phyloP scores from a whole-genome alignment of 2,329 filamentous ascomycete genomes.

The Paraphoma sp. region DNA sequence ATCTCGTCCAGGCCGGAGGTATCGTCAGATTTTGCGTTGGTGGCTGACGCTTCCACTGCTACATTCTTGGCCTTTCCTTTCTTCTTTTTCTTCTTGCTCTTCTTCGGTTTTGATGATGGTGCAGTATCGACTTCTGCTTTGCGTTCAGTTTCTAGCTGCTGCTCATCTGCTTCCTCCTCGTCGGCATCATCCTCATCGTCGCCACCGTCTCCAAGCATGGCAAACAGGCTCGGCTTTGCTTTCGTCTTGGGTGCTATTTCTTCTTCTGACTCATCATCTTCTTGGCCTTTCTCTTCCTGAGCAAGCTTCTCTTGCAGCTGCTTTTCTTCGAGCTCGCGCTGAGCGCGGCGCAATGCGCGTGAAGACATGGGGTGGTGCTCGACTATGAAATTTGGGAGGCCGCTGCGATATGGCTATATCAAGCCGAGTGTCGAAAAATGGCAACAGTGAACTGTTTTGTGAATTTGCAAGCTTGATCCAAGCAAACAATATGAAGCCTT shows the following conservation, averaged over 20 bases:
- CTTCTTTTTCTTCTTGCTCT: constrained; percentile 68
- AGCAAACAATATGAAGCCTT: too few relatives aligned
- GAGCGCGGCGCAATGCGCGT: constrained; percentile 69
- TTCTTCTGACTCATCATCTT: constrained; percentile 49
- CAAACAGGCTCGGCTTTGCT: constrained; percentile 54
- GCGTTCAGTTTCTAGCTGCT: constrained; percentile 42
- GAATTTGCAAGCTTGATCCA: neutral
- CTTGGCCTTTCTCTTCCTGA: constrained; percentile 42
- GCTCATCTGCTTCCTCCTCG: constrained; percentile 42
- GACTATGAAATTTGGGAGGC: neutral
- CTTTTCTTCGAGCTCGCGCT: constrained; percentile 66
- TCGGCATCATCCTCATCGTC: constrained; percentile 48
- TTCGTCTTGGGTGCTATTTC: constrained; percentile 36
- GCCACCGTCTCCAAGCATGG: constrained; percentile 52
- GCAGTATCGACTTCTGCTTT: constrained; percentile 27
- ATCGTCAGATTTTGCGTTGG: constrained; percentile 26
- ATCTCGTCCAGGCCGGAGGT: constrained; percentile 65
- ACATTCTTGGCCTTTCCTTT: constrained; percentile 56
- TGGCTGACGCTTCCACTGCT: constrained; percentile 27
- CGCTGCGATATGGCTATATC: neutral
- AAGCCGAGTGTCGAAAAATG: too few relatives aligned
- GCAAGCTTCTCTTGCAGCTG: constrained; percentile 53
- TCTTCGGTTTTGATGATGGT: constrained; percentile 43
- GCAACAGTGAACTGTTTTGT: neutral
- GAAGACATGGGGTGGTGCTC: constrained; percentile 62